A percentile compares a stretch with the other conserved stretches of the same genome.
These are phyloP conservation scores for Pichia norvegensis DNA, from an alignment of 1,139 yeast species.

Conservation along the genomic window DNA sequence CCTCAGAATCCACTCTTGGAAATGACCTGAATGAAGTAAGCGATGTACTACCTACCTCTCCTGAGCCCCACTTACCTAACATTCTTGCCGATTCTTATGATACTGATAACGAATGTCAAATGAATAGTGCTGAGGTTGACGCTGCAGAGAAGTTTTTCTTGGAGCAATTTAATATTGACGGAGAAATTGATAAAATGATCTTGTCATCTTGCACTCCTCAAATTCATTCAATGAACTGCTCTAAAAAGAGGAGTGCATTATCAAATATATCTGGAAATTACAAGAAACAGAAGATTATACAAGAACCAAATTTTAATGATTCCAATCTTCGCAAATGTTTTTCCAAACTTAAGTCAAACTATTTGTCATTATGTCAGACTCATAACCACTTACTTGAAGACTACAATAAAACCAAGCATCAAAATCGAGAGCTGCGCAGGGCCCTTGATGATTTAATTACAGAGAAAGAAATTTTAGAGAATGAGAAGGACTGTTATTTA, in stretches of 20 bases:
- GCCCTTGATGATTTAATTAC: neutral
- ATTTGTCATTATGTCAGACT: constrained; percentile 19
- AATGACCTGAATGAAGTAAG: neutral
- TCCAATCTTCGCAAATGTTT: constrained; percentile 19
- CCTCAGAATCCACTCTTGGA: constrained; percentile 9
- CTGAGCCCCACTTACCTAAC: neutral
- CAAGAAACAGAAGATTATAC: neutral
- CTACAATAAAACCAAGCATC: constrained; percentile 14
- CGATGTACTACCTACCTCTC: neutral
- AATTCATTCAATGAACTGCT: neutral
- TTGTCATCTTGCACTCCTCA: neutral
- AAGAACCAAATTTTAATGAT: neutral
- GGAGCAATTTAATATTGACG: constrained; percentile 9
- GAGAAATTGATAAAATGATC: constrained; percentile 13
- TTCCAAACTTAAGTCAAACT: constrained; percentile 20
- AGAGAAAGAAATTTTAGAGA: constrained; percentile 9
- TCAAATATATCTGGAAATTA: neutral
- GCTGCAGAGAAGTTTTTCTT: constrained; percentile 1
- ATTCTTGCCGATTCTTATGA: no score
- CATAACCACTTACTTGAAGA: constrained; percentile 14
- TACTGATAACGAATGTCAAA: neutral
- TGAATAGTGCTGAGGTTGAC: neutral
- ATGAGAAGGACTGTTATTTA: constrained; percentile 17
- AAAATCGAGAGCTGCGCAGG: constrained; percentile 10
- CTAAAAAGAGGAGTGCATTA: neutral